These are phyloP conservation scores for Xanthoconium purpureum DNA, from an alignment of 768 basidiomycete genomes.

Conservation along the genomic window DNA sequence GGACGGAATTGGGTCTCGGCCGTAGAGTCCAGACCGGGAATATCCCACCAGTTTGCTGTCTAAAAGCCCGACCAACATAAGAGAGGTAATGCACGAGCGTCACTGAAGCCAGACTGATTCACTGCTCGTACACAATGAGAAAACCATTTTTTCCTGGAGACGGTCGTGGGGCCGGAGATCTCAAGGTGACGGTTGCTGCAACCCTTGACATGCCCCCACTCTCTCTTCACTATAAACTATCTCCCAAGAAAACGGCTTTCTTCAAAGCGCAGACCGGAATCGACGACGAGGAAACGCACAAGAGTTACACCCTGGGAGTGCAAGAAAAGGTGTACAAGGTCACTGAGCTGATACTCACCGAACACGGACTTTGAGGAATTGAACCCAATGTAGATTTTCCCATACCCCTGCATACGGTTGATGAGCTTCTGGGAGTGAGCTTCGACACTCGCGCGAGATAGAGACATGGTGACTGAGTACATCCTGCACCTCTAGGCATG, in stretches of 20 bases:
- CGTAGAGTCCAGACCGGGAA: not conserved
- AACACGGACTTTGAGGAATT: not conserved
- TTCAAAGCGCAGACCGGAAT: conserved; percentile 32
- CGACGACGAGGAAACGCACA: conserved; percentile 24
- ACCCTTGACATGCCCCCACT: not conserved
- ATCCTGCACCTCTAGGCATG: not conserved
- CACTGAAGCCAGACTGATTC: too few relatives aligned
- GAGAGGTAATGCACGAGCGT: too few relatives aligned
- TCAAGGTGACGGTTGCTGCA: not conserved
- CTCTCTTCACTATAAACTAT: not conserved
- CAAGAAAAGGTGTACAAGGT: conserved; percentile 22
- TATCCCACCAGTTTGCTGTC: not conserved
- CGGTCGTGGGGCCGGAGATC: not conserved
- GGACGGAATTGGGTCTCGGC: too few relatives aligned
- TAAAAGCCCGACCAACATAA: not conserved
- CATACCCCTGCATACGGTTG: conserved; percentile 27
- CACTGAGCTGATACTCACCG: not conserved
- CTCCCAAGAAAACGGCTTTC: conserved; percentile 16
- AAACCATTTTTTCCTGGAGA: not conserved
- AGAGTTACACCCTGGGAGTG: conserved; percentile 29
- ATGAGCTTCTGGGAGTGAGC: conserved; percentile 23
- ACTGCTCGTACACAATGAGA: not conserved
- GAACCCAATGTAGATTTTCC: conserved; percentile 16
- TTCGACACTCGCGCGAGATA: too few relatives aligned
- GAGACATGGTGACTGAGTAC: too few relatives aligned